phyloP scores from a whole-genome alignment of 306 rosid genomes.

The Geum urbanum region DNA sequence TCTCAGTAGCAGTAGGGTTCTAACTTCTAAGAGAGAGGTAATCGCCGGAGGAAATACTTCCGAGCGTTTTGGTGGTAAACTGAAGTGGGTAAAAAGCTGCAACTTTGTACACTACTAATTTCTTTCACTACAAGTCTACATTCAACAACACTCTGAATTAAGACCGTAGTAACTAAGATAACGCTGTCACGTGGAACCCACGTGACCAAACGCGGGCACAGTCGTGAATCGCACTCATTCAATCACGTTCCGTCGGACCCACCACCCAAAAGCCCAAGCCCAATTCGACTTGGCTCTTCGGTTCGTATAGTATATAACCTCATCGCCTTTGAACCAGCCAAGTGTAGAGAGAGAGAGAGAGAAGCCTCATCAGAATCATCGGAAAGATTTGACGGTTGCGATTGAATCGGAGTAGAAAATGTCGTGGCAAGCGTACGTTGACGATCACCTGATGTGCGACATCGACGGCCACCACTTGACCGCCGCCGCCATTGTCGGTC shows the following conservation, averaged over 20 bases:
- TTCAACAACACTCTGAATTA: too few species aligned
- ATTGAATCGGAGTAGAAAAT: slow-evolving; percentile 22
- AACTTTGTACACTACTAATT: neutral
- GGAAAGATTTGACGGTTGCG: neutral
- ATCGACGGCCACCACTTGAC: slow-evolving; percentile 56
- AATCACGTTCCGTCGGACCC: slow-evolving; percentile 3
- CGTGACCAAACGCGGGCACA: slow-evolving; percentile 9
- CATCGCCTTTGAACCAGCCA: neutral
- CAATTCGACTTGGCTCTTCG: neutral
- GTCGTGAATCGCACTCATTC: slow-evolving; percentile 32
- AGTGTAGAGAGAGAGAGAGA: neutral
- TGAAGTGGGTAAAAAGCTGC: neutral
- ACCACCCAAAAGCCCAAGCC: neutral
- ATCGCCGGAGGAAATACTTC: too few species aligned
- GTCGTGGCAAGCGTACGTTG: slow-evolving; percentile 93
- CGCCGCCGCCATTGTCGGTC: slow-evolving; percentile 69
- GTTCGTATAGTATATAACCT: neutral
- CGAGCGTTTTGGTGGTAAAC: neutral
- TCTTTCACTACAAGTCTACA: too few species aligned
- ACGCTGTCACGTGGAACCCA: neutral
- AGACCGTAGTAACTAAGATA: too few species aligned
- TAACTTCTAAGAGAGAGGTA: too few species aligned
- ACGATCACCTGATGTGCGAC: slow-evolving; percentile 74
- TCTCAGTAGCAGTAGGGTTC: too few species aligned
- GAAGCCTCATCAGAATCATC: too few species aligned